Percentiles rank a stretch among this genome's conserved stretches.
phyloP scores from a whole-genome alignment of 2,329 filamentous ascomycete species.

The Neofusicoccum ribis region DNA sequence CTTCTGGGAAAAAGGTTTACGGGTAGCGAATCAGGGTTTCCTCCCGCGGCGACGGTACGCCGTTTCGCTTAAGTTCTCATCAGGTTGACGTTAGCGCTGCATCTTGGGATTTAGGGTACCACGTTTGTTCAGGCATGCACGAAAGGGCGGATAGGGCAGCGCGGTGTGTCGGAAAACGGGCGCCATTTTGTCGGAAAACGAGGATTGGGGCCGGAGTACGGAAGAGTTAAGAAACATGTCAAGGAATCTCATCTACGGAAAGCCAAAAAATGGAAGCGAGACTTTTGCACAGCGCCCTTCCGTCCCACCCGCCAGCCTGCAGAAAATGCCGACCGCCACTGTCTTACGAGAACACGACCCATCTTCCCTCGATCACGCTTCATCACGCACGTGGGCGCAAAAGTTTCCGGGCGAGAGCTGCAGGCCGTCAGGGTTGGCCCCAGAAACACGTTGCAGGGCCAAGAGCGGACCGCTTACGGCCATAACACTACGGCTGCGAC shows the following conservation, averaged over 20 bases:
- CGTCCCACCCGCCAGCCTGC: background rate
- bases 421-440: background rate
- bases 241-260: slow-evolving; percentile 13
- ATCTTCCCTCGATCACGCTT: background rate
- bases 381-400: slow-evolving; percentile 3
- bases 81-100: slow-evolving; percentile 11
- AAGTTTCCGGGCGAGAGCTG: slow-evolving; percentile 8
- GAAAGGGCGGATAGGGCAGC: background rate
- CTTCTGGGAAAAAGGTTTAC: slow-evolving; percentile 10
- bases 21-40: slow-evolving; percentile 17
- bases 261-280: slow-evolving; percentile 7
- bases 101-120: slow-evolving; percentile 16
- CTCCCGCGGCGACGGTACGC: slow-evolving; percentile 14
- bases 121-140: background rate
- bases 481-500: background rate
- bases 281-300: background rate
- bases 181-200: background rate
- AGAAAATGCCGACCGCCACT: background rate
- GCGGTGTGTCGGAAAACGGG: background rate
- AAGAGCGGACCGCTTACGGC: background rate
- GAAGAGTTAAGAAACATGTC: background rate
- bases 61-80: slow-evolving; percentile 15
- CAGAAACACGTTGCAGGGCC: background rate
- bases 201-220: background rate
- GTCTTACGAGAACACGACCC: slow-evolving; percentile 6